These are phyloP conservation scores for Starmerella tilneyi DNA, from an alignment of 805 yeast genomes.

Conservation along the genomic window DNA sequence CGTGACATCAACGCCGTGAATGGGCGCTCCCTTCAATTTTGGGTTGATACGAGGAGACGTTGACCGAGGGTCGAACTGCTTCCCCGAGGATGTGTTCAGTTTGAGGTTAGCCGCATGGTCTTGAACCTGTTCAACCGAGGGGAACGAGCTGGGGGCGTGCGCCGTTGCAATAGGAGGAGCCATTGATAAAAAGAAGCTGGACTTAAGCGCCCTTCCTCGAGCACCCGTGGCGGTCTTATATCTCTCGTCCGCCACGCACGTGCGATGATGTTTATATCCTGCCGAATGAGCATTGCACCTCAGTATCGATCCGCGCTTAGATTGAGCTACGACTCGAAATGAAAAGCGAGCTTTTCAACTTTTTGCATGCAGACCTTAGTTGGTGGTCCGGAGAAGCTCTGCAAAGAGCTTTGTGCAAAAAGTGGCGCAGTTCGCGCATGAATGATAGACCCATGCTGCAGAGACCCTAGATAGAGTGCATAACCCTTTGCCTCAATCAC, in stretches of 20 bases:
- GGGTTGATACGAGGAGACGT: conserved; percentile 10
- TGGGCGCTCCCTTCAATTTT: conserved; percentile 6
- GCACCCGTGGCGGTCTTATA: neutral
- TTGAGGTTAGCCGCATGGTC: conserved; percentile 9
- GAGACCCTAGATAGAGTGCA: no score
- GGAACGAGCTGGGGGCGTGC: neutral
- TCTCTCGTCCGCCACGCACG: neutral
- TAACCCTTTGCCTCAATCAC: conserved; percentile 1
- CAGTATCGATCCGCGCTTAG: neutral
- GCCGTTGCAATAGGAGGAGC: conserved; percentile 15
- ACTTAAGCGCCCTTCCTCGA: no score
- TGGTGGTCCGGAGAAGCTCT: no score
- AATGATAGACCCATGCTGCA: no score
- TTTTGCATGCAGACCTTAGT: no score
- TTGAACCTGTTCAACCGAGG: conserved; percentile 8
- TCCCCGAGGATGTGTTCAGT: neutral
- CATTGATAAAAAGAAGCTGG: no score
- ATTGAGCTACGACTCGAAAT: neutral
- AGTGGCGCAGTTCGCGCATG: no score
- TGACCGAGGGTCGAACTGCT: neutral
- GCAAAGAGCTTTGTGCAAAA: no score
- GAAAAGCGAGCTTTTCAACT: no score
- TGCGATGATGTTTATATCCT: conserved; percentile 2
- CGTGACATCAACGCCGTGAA: conserved; percentile 8
- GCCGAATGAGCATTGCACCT: neutral